Evolutionary conservation across 371 early-diverging fungal species (phyloP).

Genomic region (Entomophthora muscae): DNA sequence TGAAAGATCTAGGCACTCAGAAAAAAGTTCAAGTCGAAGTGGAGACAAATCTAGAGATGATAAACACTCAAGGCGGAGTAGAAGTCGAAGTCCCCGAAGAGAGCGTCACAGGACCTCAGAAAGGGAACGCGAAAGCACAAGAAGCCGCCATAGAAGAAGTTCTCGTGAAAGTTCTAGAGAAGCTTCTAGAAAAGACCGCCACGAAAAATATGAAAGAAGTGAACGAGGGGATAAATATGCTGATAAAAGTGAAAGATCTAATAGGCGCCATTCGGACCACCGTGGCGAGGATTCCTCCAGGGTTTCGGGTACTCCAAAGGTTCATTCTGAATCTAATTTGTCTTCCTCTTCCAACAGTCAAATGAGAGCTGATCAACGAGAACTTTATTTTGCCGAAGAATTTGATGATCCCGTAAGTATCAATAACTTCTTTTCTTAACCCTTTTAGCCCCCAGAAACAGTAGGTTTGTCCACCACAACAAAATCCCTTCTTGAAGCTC

Average conservation of each 20-base stretch:
- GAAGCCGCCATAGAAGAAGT: background rate
- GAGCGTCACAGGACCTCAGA: background rate
- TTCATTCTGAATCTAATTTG: background rate
- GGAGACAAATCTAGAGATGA: background rate
- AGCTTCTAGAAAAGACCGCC: background rate
- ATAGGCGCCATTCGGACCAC: background rate
- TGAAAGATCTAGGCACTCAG: background rate
- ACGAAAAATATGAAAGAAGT: background rate
- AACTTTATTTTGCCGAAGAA: too few relatives aligned
- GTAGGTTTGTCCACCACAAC: background rate
- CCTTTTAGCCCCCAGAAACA: background rate
- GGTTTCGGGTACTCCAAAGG: background rate
- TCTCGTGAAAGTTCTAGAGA: background rate
- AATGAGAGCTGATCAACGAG: too few relatives aligned
- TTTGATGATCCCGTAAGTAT: too few relatives aligned
- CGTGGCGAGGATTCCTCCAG: background rate
- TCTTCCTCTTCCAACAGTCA: background rate
- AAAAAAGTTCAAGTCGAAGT: background rate
- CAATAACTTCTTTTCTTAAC: too few relatives aligned
- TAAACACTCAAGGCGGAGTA: background rate
- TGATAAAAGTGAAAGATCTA: background rate
- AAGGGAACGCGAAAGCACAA: background rate
- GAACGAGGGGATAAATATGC: background rate
- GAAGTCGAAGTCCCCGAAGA: background rate
- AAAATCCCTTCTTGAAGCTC: conserved; percentile 6